A percentile compares a stretch with the other conserved stretches of the same genome.
phyloP scores from a whole-genome alignment of 306 rosid species.

The Dalbergia cultrata region DNA sequence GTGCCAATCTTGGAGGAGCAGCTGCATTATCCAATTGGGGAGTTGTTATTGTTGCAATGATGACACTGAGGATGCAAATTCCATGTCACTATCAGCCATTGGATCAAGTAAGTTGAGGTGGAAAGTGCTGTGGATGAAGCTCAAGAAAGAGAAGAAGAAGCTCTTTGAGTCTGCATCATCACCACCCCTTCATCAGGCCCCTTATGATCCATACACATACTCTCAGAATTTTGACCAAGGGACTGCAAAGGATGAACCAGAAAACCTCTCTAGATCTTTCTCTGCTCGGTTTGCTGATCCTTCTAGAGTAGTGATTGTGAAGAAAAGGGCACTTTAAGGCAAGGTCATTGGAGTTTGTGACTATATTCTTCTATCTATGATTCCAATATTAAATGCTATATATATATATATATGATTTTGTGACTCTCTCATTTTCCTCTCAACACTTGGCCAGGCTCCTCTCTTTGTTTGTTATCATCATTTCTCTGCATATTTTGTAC shows the following conservation, averaged over 20 bases:
- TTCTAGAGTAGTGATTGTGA: constrained; percentile 41
- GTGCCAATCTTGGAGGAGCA: constrained; percentile 46
- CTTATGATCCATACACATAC: constrained; percentile 62
- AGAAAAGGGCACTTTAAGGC: constrained; percentile 39
- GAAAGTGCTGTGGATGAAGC: constrained; percentile 49
- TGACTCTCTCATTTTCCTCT: not conserved
- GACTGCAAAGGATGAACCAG: constrained; percentile 49
- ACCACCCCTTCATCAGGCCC: constrained; percentile 8
- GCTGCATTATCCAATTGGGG: constrained; percentile 53
- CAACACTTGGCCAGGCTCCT: not conserved
- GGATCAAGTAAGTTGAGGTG: constrained; percentile 45
- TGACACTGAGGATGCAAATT: constrained; percentile 25
- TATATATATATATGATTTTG: not conserved
- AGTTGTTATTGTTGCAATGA: not conserved
- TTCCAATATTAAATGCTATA: constrained; percentile 12
- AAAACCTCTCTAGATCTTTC: constrained; percentile 63
- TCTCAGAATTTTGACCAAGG: constrained; percentile 69
- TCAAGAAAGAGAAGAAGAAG: constrained; percentile 60
- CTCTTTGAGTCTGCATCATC: constrained; percentile 38
- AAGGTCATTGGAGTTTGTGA: not conserved
- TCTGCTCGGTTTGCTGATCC: constrained; percentile 52
- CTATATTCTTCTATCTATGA: not conserved
- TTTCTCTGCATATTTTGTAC: not conserved
- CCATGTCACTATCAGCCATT: not conserved
- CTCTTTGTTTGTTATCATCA: constrained; percentile 10